Evolutionary conservation across 2,329 filamentous ascomycete species (phyloP), one percentile per base, ranked within the genome.

Genomic region (Magnaporthiopsis rhizophila): DNA sequence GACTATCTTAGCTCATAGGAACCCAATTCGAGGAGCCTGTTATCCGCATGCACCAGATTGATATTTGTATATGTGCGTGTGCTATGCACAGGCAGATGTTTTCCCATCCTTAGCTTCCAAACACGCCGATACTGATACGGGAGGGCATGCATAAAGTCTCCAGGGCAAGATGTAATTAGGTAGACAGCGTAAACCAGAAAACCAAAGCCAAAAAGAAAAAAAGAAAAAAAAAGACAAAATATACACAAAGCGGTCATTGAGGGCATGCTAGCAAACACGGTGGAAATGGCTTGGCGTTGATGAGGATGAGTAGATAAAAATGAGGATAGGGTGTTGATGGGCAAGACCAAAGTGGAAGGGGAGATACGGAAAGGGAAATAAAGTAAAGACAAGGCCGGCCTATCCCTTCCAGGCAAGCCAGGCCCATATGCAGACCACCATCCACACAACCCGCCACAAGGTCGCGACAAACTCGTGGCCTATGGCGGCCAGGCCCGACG

Each of bases 381-480:
- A 30, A 30, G 5, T 30, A 30, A 30, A 30, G 18, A n/a, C n/a
- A 13, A n/a, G 38, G 15, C 38, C 2, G 18, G 67, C 74, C n/a
- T 72, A 91, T 67, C 88, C 87, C 71, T 81, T 81, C 76, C 83
- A 86, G 65, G 88, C 80, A 69, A 94, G 76, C 76, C 86, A 90
- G 36, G 80, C 79, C 80, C 90, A 95, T 73, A 87, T 86, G 18
- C 78, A 68, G 59, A 87, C 74, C 26, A 85, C 86, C 74, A 90
- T 83, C 80, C 83, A 85, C 7, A 80, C 80, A 3, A 92, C 86
- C 61, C 83, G 79, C 77, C 84, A 86, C 24, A 87, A 70, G 59
- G 84, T 87, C 11, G 79, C 82, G 75, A 80, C 81, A 53, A 92
- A 75, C 73, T 94, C 89, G 32, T 80, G 78, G 38, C 78, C 72